These are phyloP conservation scores for Botrytis byssoidea DNA, from an alignment of 2,329 filamentous ascomycete species.

Conservation along the genomic window DNA sequence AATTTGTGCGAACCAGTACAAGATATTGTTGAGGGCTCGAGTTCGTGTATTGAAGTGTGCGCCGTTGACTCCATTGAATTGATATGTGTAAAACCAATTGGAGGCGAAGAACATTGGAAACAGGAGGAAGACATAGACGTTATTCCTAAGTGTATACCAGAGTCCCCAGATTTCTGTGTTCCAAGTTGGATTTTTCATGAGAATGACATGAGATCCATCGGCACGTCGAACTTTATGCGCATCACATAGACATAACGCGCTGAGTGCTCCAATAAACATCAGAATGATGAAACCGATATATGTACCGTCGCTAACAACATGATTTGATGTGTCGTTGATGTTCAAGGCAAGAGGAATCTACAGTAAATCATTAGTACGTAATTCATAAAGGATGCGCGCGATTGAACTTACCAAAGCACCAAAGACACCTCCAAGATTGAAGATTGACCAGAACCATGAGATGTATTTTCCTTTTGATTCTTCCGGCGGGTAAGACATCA, in stretches of 20 bases:
- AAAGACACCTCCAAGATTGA: slow-evolving; percentile 85
- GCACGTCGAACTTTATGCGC: slow-evolving; percentile 61
- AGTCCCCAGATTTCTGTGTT: slow-evolving; percentile 72
- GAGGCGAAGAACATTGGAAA: slow-evolving; percentile 78
- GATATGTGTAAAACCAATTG: slow-evolving; percentile 77
- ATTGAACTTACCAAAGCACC: slow-evolving; percentile 55
- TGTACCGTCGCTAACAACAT: slow-evolving; percentile 66
- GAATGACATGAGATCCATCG: slow-evolving; percentile 75
- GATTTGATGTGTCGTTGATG: slow-evolving; percentile 51
- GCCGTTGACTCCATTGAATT: slow-evolving; percentile 70
- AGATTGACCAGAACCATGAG: slow-evolving; percentile 90
- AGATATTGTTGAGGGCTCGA: slow-evolving; percentile 66
- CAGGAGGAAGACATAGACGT: slow-evolving; percentile 69
- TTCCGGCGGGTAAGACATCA: slow-evolving; percentile 85
- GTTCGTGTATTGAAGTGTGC: slow-evolving; percentile 71
- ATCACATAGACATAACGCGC: slow-evolving; percentile 68
- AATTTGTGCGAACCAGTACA: slow-evolving; percentile 79
- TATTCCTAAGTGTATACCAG: slow-evolving; percentile 64
- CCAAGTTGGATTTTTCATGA: slow-evolving; percentile 87
- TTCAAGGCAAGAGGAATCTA: slow-evolving; percentile 70
- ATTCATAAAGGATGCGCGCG: background rate
- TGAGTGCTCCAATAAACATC: slow-evolving; percentile 68
- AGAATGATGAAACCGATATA: slow-evolving; percentile 80
- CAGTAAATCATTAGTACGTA: background rate
- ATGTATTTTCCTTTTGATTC: slow-evolving; percentile 81